Evolutionary conservation across 2,329 filamentous ascomycete species (phyloP).

Genomic region (Gaeumannomyces sp.): DNA sequence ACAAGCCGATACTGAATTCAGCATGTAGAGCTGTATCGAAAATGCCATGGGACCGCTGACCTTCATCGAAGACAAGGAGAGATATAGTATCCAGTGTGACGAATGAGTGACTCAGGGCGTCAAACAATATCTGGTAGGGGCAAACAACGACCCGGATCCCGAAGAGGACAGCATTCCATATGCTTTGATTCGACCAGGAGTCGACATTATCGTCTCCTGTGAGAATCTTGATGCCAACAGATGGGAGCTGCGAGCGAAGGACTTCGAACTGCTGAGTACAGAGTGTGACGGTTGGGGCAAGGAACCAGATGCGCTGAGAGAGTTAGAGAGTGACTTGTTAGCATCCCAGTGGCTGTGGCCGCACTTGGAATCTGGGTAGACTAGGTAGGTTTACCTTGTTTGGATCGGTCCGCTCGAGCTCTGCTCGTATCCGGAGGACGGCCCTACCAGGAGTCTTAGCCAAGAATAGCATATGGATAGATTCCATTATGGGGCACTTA

Average conservation of each 20-base stretch:
- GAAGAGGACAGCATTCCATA: constrained; percentile 56
- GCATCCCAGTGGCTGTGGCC: not conserved
- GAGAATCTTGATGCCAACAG: constrained; percentile 54
- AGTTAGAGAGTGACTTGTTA: constrained; percentile 13
- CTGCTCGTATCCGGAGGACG: constrained; percentile 58
- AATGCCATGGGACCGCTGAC: constrained; percentile 32
- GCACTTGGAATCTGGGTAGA: not conserved
- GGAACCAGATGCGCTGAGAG: constrained; percentile 61
- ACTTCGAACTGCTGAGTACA: constrained; percentile 60
- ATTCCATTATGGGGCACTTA: constrained; percentile 32
- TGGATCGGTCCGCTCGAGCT: constrained; percentile 48
- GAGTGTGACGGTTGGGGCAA: constrained; percentile 63
- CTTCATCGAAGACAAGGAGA: constrained; percentile 79
- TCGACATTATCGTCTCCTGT: constrained; percentile 65
- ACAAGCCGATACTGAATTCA: constrained; percentile 13
- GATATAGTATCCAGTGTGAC: constrained; percentile 57
- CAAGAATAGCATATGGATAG: not conserved
- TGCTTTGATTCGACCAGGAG: constrained; percentile 57
- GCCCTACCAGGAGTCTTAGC: constrained; percentile 41
- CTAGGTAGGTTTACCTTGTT: constrained; percentile 42
- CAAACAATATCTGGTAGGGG: constrained; percentile 67
- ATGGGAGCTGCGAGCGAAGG: constrained; percentile 53
- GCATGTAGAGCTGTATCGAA: constrained; percentile 4
- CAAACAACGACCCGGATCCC: constrained; percentile 69
- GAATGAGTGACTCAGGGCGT: constrained; percentile 71